Percentiles rank a stretch among this genome's conserved stretches.
Evolutionary conservation across 78 protist genomes (phyloP).

Genomic region (Planoprotostelium fungivorum): DNA sequence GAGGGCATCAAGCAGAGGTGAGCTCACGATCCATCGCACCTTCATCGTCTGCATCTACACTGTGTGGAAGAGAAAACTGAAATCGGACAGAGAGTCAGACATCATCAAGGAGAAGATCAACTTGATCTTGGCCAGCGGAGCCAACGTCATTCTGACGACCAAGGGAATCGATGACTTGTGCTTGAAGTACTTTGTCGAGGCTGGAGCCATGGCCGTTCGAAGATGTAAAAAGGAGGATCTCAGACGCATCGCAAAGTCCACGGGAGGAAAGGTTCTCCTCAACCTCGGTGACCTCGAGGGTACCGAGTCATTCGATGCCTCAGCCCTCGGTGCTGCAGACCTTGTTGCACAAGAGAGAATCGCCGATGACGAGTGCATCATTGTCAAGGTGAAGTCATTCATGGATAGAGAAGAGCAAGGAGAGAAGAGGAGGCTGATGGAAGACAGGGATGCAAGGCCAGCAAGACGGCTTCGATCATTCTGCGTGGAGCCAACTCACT

Average conservation of each 20-base stretch:
- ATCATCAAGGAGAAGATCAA: constrained; percentile 80
- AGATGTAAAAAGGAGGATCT: constrained; percentile 91
- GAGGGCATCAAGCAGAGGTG: constrained; percentile 68
- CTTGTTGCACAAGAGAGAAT: constrained; percentile 80
- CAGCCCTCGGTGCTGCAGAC: constrained; percentile 77
- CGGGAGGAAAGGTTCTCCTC: constrained; percentile 89
- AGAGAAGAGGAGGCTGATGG: background rate
- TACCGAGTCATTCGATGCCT: constrained; percentile 85
- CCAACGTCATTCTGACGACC: constrained; percentile 97
- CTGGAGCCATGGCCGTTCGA: constrained; percentile 92
- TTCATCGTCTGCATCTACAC: too few species aligned
- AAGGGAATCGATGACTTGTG: constrained; percentile 96
- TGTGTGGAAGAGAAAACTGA: background rate
- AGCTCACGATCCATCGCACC: background rate
- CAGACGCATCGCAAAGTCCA: constrained; percentile 90
- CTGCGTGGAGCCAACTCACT: constrained; percentile 93
- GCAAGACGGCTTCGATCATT: constrained; percentile 82
- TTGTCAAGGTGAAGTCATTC: constrained; percentile 30
- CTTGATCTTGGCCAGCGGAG: constrained; percentile 93
- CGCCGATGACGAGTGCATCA: constrained; percentile 87
- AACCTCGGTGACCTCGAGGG: constrained; percentile 94
- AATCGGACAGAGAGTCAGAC: constrained; percentile 48
- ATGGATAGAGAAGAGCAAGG: background rate
- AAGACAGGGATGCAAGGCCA: constrained; percentile 24
- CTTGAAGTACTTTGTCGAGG: constrained; percentile 93